These are phyloP conservation scores for Talaromyces sp. DNA, from an alignment of 2,329 filamentous ascomycete genomes.

Conservation along the genomic window DNA sequence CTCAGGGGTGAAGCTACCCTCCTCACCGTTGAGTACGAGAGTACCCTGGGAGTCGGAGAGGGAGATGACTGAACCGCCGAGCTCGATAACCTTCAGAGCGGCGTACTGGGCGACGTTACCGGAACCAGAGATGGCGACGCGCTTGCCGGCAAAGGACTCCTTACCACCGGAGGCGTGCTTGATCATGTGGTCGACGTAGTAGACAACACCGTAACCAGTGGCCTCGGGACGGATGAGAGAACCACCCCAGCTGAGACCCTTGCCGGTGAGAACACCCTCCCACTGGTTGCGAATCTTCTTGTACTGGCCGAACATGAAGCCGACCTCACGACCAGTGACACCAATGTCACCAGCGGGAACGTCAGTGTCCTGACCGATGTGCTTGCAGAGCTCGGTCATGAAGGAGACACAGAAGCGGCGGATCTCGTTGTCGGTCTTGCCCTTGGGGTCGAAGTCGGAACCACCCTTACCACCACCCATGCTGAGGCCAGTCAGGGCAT, in stretches of 20 bases:
- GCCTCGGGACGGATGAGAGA: slow-evolving; percentile 94
- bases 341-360: slow-evolving; percentile 97
- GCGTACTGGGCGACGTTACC: slow-evolving; percentile 98
- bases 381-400: slow-evolving; percentile 93
- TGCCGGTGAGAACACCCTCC: slow-evolving; percentile 95
- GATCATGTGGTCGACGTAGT: slow-evolving; percentile 97
- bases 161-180: slow-evolving; percentile 76
- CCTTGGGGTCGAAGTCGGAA: slow-evolving; percentile 98
- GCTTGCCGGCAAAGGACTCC: slow-evolving; percentile 86
- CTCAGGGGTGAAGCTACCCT: slow-evolving; percentile 71
- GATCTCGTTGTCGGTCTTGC: slow-evolving; percentile 96
- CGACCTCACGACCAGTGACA: slow-evolving; percentile 88
- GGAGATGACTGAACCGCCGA: slow-evolving; percentile 88
- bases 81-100: slow-evolving; percentile 93
- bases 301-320: slow-evolving; percentile 94
- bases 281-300: slow-evolving; percentile 84
- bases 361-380: slow-evolving; percentile 95
- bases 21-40: slow-evolving; percentile 72
- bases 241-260: slow-evolving; percentile 91
- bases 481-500: slow-evolving; percentile 91
- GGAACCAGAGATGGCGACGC: slow-evolving; percentile 92
- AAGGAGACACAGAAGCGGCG: slow-evolving; percentile 94
- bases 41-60: slow-evolving; percentile 90
- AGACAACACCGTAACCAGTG: slow-evolving; percentile 93
- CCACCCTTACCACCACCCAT: slow-evolving; percentile 99